These are phyloP conservation scores for Avena eriantha DNA, from an alignment of 176 grass and related monocot genomes.

Conservation along the genomic window DNA sequence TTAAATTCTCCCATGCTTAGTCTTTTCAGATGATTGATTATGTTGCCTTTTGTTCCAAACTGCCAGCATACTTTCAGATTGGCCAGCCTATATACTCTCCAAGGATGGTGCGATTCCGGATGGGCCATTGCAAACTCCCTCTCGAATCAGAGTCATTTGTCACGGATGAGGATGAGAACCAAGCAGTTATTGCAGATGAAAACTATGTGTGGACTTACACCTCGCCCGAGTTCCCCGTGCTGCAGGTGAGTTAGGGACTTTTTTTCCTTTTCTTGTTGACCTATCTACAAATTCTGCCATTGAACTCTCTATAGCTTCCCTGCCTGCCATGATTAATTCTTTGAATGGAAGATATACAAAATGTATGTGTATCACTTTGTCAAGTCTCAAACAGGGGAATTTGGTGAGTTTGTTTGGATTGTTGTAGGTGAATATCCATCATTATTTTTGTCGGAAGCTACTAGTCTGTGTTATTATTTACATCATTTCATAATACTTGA, in stretches of 20 bases:
- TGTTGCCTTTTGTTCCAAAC: constrained; percentile 10
- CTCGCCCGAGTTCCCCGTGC: constrained; percentile 78
- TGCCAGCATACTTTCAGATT: constrained; percentile 62
- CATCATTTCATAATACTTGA: neutral
- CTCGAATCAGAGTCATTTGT: constrained; percentile 35
- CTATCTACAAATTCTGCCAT: constrained; percentile 11
- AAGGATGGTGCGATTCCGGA: constrained; percentile 61
- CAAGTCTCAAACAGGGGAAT: neutral
- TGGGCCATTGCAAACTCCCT: constrained; percentile 66
- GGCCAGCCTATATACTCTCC: constrained; percentile 70
- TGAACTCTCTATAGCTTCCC: neutral
- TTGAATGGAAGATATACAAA: neutral
- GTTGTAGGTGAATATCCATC: neutral
- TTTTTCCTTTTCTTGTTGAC: neutral
- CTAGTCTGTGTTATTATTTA: neutral
- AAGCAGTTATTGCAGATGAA: constrained; percentile 45
- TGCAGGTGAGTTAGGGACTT: constrained; percentile 55
- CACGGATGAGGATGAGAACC: constrained; percentile 42
- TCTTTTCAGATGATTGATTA: neutral
- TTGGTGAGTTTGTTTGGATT: constrained; percentile 6
- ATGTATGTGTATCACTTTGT: neutral
- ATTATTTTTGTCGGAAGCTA: neutral
- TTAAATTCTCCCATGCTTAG: neutral
- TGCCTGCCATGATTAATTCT: neutral
- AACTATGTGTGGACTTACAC: constrained; percentile 83